Conservation (phyloP, 805 yeast genomes). For the Ogataea kodamae region DNA sequence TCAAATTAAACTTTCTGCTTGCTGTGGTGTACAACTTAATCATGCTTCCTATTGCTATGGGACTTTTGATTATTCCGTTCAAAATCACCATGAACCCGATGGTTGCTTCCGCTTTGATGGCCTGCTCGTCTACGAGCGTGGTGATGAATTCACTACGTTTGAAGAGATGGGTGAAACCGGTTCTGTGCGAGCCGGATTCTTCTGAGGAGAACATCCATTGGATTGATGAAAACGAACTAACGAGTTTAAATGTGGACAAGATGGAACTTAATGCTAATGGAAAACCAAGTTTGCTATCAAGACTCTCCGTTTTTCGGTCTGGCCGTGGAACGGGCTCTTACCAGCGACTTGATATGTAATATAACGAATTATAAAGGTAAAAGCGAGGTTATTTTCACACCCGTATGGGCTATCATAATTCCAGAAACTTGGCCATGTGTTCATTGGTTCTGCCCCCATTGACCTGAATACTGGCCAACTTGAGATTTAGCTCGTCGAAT, state of each 20-base stretch:
- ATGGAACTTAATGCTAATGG: slow-evolving; percentile 2
- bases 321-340: too few species aligned
- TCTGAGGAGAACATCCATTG: slow-evolving; percentile 5
- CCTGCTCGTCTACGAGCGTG: slow-evolving; percentile 85
- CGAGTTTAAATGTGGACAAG: slow-evolving; percentile 15
- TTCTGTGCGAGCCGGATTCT: slow-evolving; percentile 1
- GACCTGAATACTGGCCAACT: slow-evolving; percentile 42
- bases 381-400: too few species aligned
- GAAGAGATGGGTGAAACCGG: slow-evolving; percentile 51
- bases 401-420: too few species aligned
- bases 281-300: not conserved
- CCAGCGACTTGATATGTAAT: too few species aligned
- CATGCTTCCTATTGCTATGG: slow-evolving; percentile 94
- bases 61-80: slow-evolving; percentile 72
- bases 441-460: slow-evolving; percentile 42
- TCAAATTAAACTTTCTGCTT: slow-evolving; percentile 81
- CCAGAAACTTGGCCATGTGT: too few species aligned
- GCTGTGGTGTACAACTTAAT: slow-evolving; percentile 79
- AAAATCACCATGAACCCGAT: slow-evolving; percentile 79
- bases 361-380: too few species aligned
- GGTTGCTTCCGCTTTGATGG: slow-evolving; percentile 91
- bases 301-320: too few species aligned
- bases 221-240: slow-evolving; percentile 6
- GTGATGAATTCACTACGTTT: slow-evolving; percentile 73
- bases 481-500: slow-evolving; percentile 47